phyloP scores from a whole-genome alignment of 2,329 filamentous ascomycete genomes.

The Alternaria brassicicola region DNA sequence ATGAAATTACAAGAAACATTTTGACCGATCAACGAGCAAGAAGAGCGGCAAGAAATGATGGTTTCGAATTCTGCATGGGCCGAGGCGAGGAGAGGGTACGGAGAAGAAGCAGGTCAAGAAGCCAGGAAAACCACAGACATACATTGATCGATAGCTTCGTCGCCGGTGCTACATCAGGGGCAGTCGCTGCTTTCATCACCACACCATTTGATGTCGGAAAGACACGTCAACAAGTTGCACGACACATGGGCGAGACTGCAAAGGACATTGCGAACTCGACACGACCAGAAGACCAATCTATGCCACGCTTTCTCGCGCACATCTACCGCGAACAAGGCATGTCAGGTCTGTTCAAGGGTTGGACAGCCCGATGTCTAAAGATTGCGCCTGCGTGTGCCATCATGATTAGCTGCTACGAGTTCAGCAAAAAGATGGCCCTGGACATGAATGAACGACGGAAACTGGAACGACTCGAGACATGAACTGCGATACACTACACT shows the following conservation, averaged over 20 bases:
- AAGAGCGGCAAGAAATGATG: constrained; percentile 48
- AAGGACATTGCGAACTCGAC: constrained; percentile 50
- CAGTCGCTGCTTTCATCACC: constrained; percentile 83
- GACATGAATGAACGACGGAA: constrained; percentile 69
- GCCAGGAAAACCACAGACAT: constrained; percentile 71
- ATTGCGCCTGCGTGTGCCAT: constrained; percentile 97
- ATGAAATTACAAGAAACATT: constrained; percentile 78
- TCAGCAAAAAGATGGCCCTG: constrained; percentile 87
- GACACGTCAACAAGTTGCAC: constrained; percentile 86
- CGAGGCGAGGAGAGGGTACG: constrained; percentile 40
- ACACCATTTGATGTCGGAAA: constrained; percentile 98
- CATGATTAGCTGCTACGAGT: constrained; percentile 98
- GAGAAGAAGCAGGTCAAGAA: constrained; percentile 60
- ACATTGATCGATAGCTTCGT: constrained; percentile 90
- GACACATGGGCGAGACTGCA: constrained; percentile 58
- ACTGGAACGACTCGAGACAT: constrained; percentile 25
- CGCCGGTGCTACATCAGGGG: constrained; percentile 82
- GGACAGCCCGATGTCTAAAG: constrained; percentile 89
- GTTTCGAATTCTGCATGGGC: constrained; percentile 42
- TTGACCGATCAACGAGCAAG: constrained; percentile 71
- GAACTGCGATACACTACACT: not conserved
- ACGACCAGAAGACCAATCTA: constrained; percentile 74
- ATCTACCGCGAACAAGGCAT: constrained; percentile 87
- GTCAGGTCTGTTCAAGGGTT: constrained; percentile 84
- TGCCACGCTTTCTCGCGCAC: constrained; percentile 84